phyloP scores from a whole-genome alignment of 1,139 yeast species.

The Meyerozyma athensensis region DNA sequence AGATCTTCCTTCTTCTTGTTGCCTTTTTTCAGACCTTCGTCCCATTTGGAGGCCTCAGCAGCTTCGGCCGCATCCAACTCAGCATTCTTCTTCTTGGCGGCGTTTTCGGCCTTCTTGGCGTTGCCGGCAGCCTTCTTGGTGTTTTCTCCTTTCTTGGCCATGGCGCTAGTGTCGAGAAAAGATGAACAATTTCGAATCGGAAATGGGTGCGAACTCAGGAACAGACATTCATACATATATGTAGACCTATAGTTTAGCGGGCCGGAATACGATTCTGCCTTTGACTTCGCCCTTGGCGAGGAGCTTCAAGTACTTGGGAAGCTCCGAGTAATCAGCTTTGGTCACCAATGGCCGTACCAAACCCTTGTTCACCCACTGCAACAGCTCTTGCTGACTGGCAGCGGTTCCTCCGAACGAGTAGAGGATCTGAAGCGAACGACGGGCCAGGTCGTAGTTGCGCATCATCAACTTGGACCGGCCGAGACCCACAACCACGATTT shows the following conservation, averaged over 20 bases:
- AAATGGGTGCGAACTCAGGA: neutral
- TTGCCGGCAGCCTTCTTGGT: constrained; percentile 65
- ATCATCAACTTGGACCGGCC: constrained; percentile 31
- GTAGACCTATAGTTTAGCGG: constrained; percentile 11
- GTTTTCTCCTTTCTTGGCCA: constrained; percentile 64
- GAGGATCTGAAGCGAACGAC: constrained; percentile 38
- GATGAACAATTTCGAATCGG: too few relatives aligned
- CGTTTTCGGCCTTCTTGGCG: constrained; percentile 66
- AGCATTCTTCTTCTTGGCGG: constrained; percentile 56
- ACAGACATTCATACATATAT: too few relatives aligned
- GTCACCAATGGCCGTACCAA: constrained; percentile 35
- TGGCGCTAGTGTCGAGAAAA: too few relatives aligned
- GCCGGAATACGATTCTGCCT: constrained; percentile 44
- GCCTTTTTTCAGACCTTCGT: constrained; percentile 65
- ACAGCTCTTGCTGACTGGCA: constrained; percentile 39
- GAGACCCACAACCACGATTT: constrained; percentile 41
- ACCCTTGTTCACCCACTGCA: constrained; percentile 42
- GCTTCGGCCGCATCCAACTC: constrained; percentile 45
- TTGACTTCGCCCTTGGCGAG: constrained; percentile 36
- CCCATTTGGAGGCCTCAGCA: constrained; percentile 65
- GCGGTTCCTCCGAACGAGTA: constrained; percentile 47
- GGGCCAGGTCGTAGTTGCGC: constrained; percentile 32
- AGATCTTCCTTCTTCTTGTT: constrained; percentile 67
- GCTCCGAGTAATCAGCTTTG: constrained; percentile 27
- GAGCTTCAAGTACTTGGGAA: constrained; percentile 32